Evolutionary conservation across 208 protist genomes (phyloP), one percentile per base, ranked within the genome.

Genomic region (Borovskyia barvae): DNA sequence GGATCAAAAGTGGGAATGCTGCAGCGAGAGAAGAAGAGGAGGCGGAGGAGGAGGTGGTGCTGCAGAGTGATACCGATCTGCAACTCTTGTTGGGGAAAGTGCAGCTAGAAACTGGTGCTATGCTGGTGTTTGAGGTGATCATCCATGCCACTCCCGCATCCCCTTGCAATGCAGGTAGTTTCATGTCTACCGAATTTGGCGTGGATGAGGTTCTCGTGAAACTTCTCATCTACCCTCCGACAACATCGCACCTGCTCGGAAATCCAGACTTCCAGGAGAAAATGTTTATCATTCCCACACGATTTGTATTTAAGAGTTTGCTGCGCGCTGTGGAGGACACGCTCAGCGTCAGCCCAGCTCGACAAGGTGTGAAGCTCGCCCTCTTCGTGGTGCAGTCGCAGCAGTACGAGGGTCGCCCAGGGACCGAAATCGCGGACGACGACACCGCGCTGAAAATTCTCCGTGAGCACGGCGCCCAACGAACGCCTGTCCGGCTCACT

Each of bases 211-310:
- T 80, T 11, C 48, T 87, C 25, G 75, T 78, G 19, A 77, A 53
- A 19, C 60, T 87, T 30, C 74, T 71, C 43, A 53, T 87, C 26
- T 87, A 57, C 40, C 40, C 75, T 0, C 73, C 77, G 14, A 17
- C 28, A 5, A 17, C 49, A 17, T 8, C 36, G 5, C 12, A 30
- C 35, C 24, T 8, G 28, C 25, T 19, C n/a, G 14, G 47, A 7
- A 17, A 33, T 28, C 3, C 17, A 1, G 9, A 11, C 1, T 55
- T 54, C 20, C 59, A 54, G 12, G 72, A 87, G 50, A 81, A 82
- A 52, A 75, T 51, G 50, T 77, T 87, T 32, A 58, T 87, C 7
- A 73, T 87, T 20, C 80, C 80, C 1, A 55, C 56, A 7, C 47
- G 64, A 3, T 67, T 63, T 6, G 63, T 77, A 15, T 32, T 77